phyloP scores from a whole-genome alignment of 225 moss, liverwort and hornwort species.

The Takakia lepidozioides region DNA sequence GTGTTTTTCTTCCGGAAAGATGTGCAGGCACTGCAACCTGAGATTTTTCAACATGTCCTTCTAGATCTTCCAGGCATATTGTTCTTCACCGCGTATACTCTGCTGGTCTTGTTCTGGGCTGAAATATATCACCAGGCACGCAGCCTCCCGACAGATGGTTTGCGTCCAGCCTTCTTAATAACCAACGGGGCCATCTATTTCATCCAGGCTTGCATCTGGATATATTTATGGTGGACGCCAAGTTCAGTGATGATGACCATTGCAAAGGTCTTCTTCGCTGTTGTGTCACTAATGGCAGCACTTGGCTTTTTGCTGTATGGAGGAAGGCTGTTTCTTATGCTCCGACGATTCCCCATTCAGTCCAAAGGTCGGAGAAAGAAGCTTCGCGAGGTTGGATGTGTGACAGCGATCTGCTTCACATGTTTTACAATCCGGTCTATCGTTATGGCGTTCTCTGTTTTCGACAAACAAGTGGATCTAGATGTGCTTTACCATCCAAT shows the following conservation, averaged over 20 bases:
- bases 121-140: slow-evolving; percentile 99
- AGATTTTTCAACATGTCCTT: slow-evolving; percentile 72
- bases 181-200: slow-evolving; percentile 72
- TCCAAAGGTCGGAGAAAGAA: slow-evolving; percentile 95
- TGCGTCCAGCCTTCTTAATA: slow-evolving; percentile 81
- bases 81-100: slow-evolving; percentile 94
- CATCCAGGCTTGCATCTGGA: slow-evolving; percentile 80
- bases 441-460: slow-evolving; percentile 89
- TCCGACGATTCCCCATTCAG: slow-evolving; percentile 96
- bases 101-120: slow-evolving; percentile 95
- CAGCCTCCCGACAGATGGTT: slow-evolving; percentile 77
- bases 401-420: slow-evolving; percentile 93
- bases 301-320: slow-evolving; percentile 90
- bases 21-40: slow-evolving; percentile 61
- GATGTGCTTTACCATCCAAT: slow-evolving; percentile 95
- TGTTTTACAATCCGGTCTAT: slow-evolving; percentile 96
- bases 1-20: slow-evolving; percentile 82
- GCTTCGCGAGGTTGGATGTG: slow-evolving; percentile 90
- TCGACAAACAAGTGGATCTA: slow-evolving; percentile 87
- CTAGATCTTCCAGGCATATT: slow-evolving; percentile 86
- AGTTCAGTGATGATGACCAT: slow-evolving; percentile 47
- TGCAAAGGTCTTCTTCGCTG: slow-evolving; percentile 94
- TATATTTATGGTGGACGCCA: slow-evolving; percentile 62
- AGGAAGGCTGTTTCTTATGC: slow-evolving; percentile 93
- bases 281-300: slow-evolving; percentile 84